Base-by-base conservation (phyloP, 1,284 basidiomycete species). In the Malassezia furfur region DNA sequence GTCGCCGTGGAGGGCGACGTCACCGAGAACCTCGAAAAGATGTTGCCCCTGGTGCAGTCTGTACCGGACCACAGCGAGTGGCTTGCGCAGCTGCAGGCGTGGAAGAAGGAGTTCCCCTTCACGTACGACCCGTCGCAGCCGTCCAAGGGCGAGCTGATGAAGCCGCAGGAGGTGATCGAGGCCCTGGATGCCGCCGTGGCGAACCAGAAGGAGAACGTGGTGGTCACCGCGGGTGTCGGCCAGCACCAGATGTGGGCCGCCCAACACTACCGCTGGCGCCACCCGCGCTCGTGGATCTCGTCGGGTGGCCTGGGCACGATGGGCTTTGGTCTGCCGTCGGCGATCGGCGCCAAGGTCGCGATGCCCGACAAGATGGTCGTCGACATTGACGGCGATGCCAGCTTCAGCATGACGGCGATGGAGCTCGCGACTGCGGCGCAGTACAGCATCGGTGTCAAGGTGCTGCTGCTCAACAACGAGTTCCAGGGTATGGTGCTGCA, bases 231-330 rank as follows among this genome's bases (percentile, higher is more conserved):
- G 3, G 93, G 93, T 69, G 94, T 98, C 22, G 94, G 94, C 5
- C 93, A 96, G 77, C 93, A 98, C 78, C 93, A 98, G 78, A 98
- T 98, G 93, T 98, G 91, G 91, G 91, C 93, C 1, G 89, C 88
- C 45, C 94, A 98, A 77, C 81, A 87, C 76, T 96, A 84, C 78
- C 81, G 91, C 65, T 96, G 91, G 91, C 86, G 79, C 57, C 77
- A 85, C 50, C 93, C 93, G 0, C 81, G 85, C 39, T 82, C 87
- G 34, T 87, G 91, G 85, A 84, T 98, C 58, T 91, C 91, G 8
- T 93, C 89, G n/a, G 93, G 93, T 66, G 93, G 93, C 65, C 83
- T 96, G 19, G 93, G 93, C 11, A 76, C 75, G 15, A 98, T 96
- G 93, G 94, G 93, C 69, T 96, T 89, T 76, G 93, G 93, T 73